phyloP scores from a whole-genome alignment of 148 eudicot genomes.

The Polygonum aviculare region DNA sequence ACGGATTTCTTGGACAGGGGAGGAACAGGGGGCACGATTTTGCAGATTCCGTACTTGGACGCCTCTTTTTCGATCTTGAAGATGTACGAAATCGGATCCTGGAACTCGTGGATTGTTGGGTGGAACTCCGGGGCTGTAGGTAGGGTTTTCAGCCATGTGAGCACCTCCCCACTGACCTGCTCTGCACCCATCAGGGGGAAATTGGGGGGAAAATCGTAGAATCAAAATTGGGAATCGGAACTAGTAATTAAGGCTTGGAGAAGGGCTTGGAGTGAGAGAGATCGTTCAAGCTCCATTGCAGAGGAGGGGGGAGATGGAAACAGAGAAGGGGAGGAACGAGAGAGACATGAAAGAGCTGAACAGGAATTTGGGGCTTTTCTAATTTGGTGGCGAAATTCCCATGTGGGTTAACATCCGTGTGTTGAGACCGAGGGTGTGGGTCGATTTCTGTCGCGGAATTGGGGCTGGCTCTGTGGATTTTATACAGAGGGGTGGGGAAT shows the following conservation, averaged over 20 bases:
- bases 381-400: neutral
- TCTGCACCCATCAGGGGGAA: slow-evolving; percentile 25
- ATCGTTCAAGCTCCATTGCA: slow-evolving; percentile 8
- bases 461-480: neutral
- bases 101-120: slow-evolving; percentile 80
- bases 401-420: neutral
- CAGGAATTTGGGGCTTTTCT: slow-evolving; percentile 28
- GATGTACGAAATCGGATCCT: slow-evolving; percentile 92
- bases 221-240: neutral
- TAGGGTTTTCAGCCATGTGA: slow-evolving; percentile 80
- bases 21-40: slow-evolving; percentile 81
- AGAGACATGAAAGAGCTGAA: slow-evolving; percentile 15
- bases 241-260: neutral
- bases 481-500: neutral
- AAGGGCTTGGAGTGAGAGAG: neutral
- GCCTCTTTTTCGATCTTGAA: slow-evolving; percentile 91
- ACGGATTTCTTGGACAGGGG: slow-evolving; percentile 43
- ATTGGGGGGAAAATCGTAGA: neutral
- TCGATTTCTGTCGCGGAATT: neutral
- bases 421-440: neutral
- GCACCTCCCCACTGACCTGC: slow-evolving; percentile 45
- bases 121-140: slow-evolving; percentile 92
- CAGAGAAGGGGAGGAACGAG: neutral
- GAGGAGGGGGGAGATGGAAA: neutral
- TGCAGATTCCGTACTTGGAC: slow-evolving; percentile 79